Percentiles rank a stretch among this genome's conserved stretches.
Conservation (phyloP, 2,329 filamentous ascomycete species). For the Aspergillus caelatus region DNA sequence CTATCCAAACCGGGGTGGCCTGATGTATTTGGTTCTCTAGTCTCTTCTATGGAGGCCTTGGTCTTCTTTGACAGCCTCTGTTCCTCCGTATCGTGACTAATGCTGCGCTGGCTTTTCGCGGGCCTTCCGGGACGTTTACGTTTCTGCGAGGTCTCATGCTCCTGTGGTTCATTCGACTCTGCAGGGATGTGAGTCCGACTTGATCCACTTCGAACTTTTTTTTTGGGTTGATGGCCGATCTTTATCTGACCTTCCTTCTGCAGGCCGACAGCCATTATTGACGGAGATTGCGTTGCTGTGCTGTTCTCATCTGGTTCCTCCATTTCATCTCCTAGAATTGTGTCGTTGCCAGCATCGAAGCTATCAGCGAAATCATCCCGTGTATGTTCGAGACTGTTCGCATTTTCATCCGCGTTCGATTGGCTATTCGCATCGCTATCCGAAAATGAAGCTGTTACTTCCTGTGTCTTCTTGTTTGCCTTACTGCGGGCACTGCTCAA, state of each 20-base stretch:
- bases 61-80: slow-evolving; percentile 36
- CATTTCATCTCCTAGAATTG: slow-evolving; percentile 20
- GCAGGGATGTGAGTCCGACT: slow-evolving; percentile 14
- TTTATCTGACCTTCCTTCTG: slow-evolving; percentile 17
- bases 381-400: slow-evolving; percentile 28
- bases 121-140: slow-evolving; percentile 36
- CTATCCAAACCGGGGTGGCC: slow-evolving; percentile 43
- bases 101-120: slow-evolving; percentile 30
- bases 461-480: slow-evolving; percentile 19
- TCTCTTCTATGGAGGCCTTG: slow-evolving; percentile 28
- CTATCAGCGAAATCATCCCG: slow-evolving; percentile 30
- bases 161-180: slow-evolving; percentile 20
- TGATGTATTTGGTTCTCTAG: slow-evolving; percentile 28
- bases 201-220: slow-evolving; percentile 9
- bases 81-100: slow-evolving; percentile 23
- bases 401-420: slow-evolving; percentile 38
- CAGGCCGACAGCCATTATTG: slow-evolving; percentile 14
- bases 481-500: slow-evolving; percentile 27
- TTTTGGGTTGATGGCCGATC: slow-evolving; percentile 23
- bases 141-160: slow-evolving; percentile 25
- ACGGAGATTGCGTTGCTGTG: slow-evolving; percentile 23
- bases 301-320: slow-evolving; percentile 21
- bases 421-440: slow-evolving; percentile 37
- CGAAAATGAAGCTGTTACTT: slow-evolving; percentile 35
- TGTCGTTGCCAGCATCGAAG: slow-evolving; percentile 30